Evolutionary conservation across 768 basidiomycete species (phyloP).

Genomic region (Phanerochaete carnosa): DNA sequence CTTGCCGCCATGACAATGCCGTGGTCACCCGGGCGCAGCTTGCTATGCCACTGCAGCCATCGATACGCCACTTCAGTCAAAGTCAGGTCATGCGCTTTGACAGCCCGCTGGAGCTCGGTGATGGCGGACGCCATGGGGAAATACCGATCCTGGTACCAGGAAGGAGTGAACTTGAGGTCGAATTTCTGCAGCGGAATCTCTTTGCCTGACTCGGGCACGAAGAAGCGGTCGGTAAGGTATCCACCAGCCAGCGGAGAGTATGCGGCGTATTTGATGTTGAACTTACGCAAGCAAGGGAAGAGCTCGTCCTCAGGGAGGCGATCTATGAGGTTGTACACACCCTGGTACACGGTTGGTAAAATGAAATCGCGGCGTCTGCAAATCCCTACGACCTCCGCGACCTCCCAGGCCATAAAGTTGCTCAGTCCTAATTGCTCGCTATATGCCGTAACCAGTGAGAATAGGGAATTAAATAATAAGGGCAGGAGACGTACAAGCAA

Average conservation of each 20-base stretch:
- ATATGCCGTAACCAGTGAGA: not conserved
- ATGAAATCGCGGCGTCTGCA: slow-evolving; percentile 53
- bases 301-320: slow-evolving; percentile 47
- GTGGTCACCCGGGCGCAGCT: slow-evolving; percentile 35
- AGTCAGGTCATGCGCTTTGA: slow-evolving; percentile 39
- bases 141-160: slow-evolving; percentile 10
- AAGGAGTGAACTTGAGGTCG: slow-evolving; percentile 37
- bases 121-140: not conserved
- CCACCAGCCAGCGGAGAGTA: slow-evolving; percentile 60
- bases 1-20: slow-evolving; percentile 50
- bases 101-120: slow-evolving; percentile 32
- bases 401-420: slow-evolving; percentile 59
- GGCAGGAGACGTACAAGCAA: slow-evolving; percentile 39
- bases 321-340: slow-evolving; percentile 48
- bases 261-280: slow-evolving; percentile 50
- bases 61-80: slow-evolving; percentile 54
- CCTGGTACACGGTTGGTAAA: slow-evolving; percentile 54
- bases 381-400: slow-evolving; percentile 57
- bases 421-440: slow-evolving; percentile 63
- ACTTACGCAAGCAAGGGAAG: slow-evolving; percentile 56
- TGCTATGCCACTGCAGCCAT: slow-evolving; percentile 58
- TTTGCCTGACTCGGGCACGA: slow-evolving; percentile 33
- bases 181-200: slow-evolving; percentile 27
- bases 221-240: slow-evolving; percentile 54
- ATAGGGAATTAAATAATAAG: not conserved